phyloP scores from a whole-genome alignment of 768 basidiomycete genomes.

The Mycena olivaceomarginata region DNA sequence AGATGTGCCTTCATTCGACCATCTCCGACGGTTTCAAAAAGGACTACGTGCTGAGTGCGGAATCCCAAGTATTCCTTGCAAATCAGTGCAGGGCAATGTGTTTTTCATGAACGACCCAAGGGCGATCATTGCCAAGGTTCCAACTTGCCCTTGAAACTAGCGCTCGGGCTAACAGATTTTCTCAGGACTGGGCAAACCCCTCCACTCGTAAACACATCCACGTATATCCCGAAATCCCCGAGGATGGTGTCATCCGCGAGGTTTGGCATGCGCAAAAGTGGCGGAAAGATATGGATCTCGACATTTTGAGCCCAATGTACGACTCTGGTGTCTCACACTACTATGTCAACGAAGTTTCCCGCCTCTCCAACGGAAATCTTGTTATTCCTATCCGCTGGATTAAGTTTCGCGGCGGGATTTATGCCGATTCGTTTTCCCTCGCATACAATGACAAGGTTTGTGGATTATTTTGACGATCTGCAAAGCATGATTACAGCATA shows the following conservation, averaged over 20 bases:
- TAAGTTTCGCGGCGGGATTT: no score
- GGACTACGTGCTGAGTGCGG: no score
- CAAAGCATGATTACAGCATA: fast-evolving
- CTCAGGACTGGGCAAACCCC: constrained; percentile 12
- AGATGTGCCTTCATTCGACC: constrained; percentile 31
- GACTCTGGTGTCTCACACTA: background rate
- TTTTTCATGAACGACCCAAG: constrained; percentile 5
- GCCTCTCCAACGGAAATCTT: no score
- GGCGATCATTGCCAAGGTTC: background rate
- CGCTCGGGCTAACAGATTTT: background rate
- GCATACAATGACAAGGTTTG: no score
- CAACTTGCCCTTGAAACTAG: no score
- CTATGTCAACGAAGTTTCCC: background rate
- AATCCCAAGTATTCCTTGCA: no score
- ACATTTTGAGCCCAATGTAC: background rate
- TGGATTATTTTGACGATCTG: no score
- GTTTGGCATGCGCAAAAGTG: background rate
- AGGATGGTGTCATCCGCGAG: constrained; percentile 6
- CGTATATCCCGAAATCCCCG: constrained; percentile 17
- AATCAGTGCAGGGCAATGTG: background rate
- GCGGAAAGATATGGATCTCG: background rate
- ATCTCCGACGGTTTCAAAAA: background rate
- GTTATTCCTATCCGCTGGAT: no score
- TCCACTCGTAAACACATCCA: background rate
- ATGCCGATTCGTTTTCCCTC: no score